phyloP scores from a whole-genome alignment of 164 flowering plant species.

The Stephania cephalantha region DNA sequence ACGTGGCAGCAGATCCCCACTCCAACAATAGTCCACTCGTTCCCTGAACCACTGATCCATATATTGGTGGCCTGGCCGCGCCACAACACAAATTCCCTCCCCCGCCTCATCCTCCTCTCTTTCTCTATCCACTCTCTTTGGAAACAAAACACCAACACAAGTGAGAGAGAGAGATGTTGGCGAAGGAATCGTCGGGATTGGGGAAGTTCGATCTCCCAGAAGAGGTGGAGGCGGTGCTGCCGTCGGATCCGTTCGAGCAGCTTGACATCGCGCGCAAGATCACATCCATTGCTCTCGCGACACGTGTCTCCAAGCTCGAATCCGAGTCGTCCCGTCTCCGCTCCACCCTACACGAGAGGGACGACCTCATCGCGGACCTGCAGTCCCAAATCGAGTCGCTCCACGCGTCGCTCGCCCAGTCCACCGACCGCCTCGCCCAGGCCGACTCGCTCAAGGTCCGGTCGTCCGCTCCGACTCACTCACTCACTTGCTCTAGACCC shows the following conservation, averaged over 20 bases:
- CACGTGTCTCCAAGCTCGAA: constrained; percentile 72
- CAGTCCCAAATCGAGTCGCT: constrained; percentile 58
- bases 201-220: constrained; percentile 65
- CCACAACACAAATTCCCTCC: not conserved
- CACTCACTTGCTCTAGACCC: too few species aligned
- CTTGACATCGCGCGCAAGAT: constrained; percentile 92
- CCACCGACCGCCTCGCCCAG: constrained; percentile 45
- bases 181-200: constrained; percentile 17
- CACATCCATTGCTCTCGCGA: constrained; percentile 85
- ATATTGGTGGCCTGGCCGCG: too few species aligned
- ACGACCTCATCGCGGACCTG: constrained; percentile 48
- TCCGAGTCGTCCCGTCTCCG: constrained; percentile 53
- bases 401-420: constrained; percentile 51
- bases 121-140: not conserved
- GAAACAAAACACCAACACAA: not conserved
- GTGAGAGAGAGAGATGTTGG: constrained; percentile 8
- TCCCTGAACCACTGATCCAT: too few species aligned
- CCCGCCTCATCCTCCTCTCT: not conserved
- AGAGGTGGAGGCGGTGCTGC: constrained; percentile 53
- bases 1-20: too few species aligned
- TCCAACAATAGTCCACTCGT: too few species aligned
- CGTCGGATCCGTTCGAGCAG: constrained; percentile 85
- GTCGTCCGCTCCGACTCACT: not conserved
- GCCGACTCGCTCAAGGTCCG: constrained; percentile 49
- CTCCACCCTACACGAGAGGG: constrained; percentile 43